These are phyloP conservation scores for Flaveria ramosissima DNA, from an alignment of 129 eudicot genomes.

Conservation along the genomic window DNA sequence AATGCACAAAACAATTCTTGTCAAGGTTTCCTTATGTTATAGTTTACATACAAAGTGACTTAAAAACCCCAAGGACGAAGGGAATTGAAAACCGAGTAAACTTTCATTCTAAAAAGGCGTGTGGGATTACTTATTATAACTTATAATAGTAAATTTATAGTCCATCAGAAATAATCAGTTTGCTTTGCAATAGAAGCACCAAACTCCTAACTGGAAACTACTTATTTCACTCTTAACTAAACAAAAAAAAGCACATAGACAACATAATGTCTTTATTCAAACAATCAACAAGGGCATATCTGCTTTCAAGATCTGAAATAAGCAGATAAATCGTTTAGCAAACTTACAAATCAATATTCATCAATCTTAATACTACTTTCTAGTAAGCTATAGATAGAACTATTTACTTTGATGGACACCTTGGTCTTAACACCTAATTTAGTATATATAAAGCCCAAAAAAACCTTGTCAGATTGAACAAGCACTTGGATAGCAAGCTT, in stretches of 20 bases:
- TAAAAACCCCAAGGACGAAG: neutral
- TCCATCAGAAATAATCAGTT: neutral
- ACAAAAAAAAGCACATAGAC: neutral
- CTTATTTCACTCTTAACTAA: conserved; percentile 2
- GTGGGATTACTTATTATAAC: neutral
- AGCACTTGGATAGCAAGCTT: conserved; percentile 96
- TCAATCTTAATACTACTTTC: neutral
- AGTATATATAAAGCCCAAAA: conserved; percentile 6
- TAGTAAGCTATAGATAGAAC: conserved; percentile 1
- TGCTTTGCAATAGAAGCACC: neutral
- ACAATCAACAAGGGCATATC: conserved; percentile 1
- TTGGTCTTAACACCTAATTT: conserved; percentile 36
- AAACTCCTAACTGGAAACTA: neutral
- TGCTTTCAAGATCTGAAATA: neutral
- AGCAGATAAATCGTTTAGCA: neutral
- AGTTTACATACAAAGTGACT: neutral
- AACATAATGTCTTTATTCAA: neutral
- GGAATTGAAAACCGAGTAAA: neutral
- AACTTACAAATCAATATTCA: neutral
- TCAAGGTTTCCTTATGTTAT: neutral
- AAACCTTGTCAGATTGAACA: conserved; percentile 91
- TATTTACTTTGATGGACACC: conserved; percentile 53
- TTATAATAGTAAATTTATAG: neutral
- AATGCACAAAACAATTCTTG: neutral
- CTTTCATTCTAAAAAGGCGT: neutral